phyloP scores from a whole-genome alignment of 176 grass and related monocot species.

The Paspalum notatum region DNA sequence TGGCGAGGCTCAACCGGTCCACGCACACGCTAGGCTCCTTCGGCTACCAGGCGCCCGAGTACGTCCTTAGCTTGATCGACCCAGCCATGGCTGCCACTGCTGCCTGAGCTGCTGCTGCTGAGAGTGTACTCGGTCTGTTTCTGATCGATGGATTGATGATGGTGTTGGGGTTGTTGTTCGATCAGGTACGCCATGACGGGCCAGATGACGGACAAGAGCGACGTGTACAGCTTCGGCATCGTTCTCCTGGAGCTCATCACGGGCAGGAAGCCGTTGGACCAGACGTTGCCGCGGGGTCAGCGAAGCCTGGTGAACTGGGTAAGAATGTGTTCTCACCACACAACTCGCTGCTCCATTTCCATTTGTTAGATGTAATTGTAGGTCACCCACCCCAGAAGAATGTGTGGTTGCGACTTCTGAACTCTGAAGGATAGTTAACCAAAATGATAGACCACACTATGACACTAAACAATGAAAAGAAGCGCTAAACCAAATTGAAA shows the following conservation, averaged over 20 bases:
- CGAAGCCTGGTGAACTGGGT: conserved; percentile 64
- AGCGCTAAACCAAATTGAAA: not conserved
- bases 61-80: not conserved
- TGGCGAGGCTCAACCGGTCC: conserved; percentile 56
- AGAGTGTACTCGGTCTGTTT: not conserved
- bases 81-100: too few species aligned
- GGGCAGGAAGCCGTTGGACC: conserved; percentile 65
- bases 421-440: not conserved
- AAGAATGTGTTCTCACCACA: not conserved
- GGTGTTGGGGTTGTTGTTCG: not conserved
- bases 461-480: not conserved
- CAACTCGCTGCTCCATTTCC: not conserved
- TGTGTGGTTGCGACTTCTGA: not conserved
- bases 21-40: conserved; percentile 67
- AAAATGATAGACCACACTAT: not conserved
- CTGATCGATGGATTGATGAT: conserved; percentile 10
- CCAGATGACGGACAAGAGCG: conserved; percentile 59
- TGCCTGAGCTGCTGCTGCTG: not conserved
- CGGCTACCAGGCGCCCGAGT: conserved; percentile 72
- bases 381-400: not conserved
- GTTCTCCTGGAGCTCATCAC: conserved; percentile 66
- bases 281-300: conserved; percentile 58
- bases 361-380: conserved; percentile 5
- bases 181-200: conserved; percentile 61
- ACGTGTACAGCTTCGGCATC: conserved; percentile 66